Evolutionary conservation across 2,329 filamentous ascomycete species (phyloP).

Genomic region (Epichloe sibirici): DNA sequence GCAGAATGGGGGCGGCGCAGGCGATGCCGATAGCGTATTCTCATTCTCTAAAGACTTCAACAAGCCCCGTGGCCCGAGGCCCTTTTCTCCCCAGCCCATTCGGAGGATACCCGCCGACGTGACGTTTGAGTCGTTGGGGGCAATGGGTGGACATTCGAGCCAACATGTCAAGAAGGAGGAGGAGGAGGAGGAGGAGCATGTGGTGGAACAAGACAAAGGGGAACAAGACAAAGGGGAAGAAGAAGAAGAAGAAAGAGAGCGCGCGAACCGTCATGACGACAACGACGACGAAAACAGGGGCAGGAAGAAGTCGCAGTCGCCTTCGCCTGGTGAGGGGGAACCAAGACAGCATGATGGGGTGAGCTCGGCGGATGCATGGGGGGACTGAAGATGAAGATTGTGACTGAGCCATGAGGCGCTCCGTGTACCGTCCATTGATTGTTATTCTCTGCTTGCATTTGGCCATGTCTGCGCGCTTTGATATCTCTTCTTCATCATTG

Average conservation of each 20-base stretch:
- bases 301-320: neutral
- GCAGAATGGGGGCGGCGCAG: constrained; percentile 14
- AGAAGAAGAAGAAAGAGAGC: neutral
- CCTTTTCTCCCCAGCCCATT: constrained; percentile 47
- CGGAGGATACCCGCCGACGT: constrained; percentile 28
- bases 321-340: neutral
- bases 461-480: too few species aligned
- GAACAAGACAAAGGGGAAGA: neutral
- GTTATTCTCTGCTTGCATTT: too few species aligned
- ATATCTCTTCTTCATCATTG: neutral
- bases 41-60: constrained; percentile 42
- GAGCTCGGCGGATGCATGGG: constrained; percentile 1
- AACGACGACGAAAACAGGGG: neutral
- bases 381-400: neutral
- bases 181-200: constrained; percentile 5
- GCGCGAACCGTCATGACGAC: neutral
- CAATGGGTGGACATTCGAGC: constrained; percentile 9
- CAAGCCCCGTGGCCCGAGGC: constrained; percentile 39
- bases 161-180: neutral
- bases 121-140: constrained; percentile 26
- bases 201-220: constrained; percentile 3
- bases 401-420: neutral
- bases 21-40: constrained; percentile 39
- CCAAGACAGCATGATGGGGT: neutral
- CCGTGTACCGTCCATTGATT: too few species aligned